These are phyloP conservation scores for Lipomyces orientalis DNA, from an alignment of 805 yeast species.

Conservation along the genomic window DNA sequence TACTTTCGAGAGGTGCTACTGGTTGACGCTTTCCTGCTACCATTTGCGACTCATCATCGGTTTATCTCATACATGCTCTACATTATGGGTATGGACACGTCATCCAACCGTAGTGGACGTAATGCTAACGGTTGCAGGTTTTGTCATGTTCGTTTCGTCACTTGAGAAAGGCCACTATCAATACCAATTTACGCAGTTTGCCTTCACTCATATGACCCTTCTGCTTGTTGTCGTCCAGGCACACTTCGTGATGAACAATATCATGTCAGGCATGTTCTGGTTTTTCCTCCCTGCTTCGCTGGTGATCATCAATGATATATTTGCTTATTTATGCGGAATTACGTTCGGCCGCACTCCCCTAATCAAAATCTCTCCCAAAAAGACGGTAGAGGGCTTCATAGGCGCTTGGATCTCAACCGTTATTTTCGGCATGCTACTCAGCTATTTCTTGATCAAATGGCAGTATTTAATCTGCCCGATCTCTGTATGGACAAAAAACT, in stretches of 20 bases:
- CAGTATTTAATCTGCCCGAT: slow-evolving; percentile 90
- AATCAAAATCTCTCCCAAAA: slow-evolving; percentile 93
- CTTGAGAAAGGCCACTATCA: slow-evolving; percentile 85
- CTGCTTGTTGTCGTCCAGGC: slow-evolving; percentile 91
- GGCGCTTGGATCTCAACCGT: slow-evolving; percentile 98
- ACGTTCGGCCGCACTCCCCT: slow-evolving; percentile 92
- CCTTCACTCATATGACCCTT: slow-evolving; percentile 92
- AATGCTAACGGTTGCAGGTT: slow-evolving; percentile 56
- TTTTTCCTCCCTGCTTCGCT: slow-evolving; percentile 87
- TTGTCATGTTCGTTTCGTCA: slow-evolving; percentile 86
- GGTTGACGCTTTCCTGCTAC: slow-evolving; percentile 58
- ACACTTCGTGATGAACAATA: slow-evolving; percentile 86
- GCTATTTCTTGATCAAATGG: slow-evolving; percentile 66
- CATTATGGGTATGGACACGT: slow-evolving; percentile 35
- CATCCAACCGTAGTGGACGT: neutral
- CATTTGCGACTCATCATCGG: slow-evolving; percentile 77
- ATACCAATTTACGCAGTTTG: slow-evolving; percentile 92
- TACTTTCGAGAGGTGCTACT: slow-evolving; percentile 64
- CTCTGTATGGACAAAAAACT: slow-evolving; percentile 6
- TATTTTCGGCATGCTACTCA: slow-evolving; percentile 67
- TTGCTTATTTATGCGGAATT: slow-evolving; percentile 96
- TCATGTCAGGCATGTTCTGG: slow-evolving; percentile 94
- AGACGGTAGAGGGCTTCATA: slow-evolving; percentile 94
- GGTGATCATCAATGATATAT: slow-evolving; percentile 92
- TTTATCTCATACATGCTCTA: slow-evolving; percentile 84